Conservation (phyloP, 305 asterid genomes). For the Solanum hybrid region DNA sequence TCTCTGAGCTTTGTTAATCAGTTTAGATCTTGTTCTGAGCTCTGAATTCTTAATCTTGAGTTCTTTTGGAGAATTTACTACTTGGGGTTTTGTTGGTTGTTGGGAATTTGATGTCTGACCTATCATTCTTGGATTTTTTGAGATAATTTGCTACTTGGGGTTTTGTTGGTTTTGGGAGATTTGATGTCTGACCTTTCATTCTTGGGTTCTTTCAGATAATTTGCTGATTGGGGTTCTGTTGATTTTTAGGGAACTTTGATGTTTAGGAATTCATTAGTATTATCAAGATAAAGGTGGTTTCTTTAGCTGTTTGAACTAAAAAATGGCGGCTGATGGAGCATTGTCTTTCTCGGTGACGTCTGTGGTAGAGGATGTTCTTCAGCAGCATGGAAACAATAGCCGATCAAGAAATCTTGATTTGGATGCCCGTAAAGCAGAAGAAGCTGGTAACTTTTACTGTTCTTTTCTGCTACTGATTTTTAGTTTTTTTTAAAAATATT, state of each 20-base stretch:
- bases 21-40: background rate
- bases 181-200: background rate
- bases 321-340: constrained; percentile 12
- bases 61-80: background rate
- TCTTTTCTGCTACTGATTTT: background rate
- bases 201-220: background rate
- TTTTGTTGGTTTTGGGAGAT: background rate
- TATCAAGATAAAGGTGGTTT: background rate
- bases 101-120: background rate
- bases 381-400: constrained; percentile 51
- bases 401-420: constrained; percentile 70
- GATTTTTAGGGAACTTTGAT: background rate
- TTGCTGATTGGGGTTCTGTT: background rate
- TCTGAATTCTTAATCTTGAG: background rate
- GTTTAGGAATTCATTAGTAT: background rate
- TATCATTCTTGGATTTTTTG: background rate
- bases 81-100: background rate
- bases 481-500: background rate
- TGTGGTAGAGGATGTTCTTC: constrained; percentile 91
- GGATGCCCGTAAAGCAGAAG: constrained; percentile 85
- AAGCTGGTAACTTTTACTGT: constrained; percentile 56
- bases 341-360: constrained; percentile 61
- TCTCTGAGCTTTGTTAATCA: background rate
- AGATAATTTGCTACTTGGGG: background rate
- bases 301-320: background rate